Evolutionary conservation across 495 filamentous ascomycete genomes (phyloP).

Genomic region (Xanthoparmelia taractica): DNA sequence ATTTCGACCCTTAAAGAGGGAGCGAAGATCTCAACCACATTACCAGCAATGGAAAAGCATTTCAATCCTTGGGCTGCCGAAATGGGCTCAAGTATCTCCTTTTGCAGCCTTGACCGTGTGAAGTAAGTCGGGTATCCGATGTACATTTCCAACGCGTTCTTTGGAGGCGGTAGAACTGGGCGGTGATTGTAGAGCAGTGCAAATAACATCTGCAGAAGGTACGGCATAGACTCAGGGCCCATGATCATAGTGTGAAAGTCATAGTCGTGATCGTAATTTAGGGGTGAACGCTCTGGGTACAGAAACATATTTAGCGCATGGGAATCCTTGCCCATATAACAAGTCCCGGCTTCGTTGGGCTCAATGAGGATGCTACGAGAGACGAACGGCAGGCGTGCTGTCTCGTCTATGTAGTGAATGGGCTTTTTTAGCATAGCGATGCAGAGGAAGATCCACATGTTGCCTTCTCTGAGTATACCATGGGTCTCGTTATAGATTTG

Average conservation of each 20-base stretch:
- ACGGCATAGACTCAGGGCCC: not conserved
- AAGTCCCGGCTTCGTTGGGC: not conserved
- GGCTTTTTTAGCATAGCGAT: not conserved
- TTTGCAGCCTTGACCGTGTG: not conserved
- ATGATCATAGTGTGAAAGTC: not conserved
- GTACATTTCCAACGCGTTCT: not conserved
- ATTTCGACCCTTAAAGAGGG: not conserved
- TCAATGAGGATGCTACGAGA: not conserved
- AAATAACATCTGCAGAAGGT: not conserved
- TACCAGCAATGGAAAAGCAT: not conserved
- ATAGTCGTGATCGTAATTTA: not conserved
- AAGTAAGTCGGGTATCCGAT: not conserved
- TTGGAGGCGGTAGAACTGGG: not conserved
- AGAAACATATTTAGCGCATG: not conserved
- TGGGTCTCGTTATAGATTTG: not conserved
- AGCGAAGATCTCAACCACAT: not conserved
- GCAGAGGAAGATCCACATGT: not conserved
- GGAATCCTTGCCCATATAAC: not conserved
- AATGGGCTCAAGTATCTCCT: not conserved
- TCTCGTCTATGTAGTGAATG: not conserved
- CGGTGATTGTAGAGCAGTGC: not conserved
- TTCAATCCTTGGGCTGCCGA: not conserved
- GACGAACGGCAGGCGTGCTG: not conserved
- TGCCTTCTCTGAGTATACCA: not conserved
- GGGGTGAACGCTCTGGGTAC: not conserved